Base-by-base conservation (phyloP, 768 basidiomycete species). In the Multifurca ochricompacta region DNA sequence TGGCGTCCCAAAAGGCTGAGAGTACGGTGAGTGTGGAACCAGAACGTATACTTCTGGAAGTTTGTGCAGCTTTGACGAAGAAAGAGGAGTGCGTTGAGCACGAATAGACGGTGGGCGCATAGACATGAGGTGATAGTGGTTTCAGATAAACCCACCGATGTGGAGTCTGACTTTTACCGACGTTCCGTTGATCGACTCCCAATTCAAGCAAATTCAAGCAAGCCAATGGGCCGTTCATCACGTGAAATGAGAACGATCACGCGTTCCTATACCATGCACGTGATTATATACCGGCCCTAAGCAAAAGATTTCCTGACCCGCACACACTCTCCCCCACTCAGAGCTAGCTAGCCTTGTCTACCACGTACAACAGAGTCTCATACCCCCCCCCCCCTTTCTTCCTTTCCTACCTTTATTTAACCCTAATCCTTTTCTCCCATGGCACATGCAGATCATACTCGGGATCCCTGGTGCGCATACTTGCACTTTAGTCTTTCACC, bases 361-460 rank as follows among this genome's bases (percentile, higher is more conserved):
- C n/a, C n/a, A n/a, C n/a, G n/a, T n/a, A 8, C 50, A 46, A 36
- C 39, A 23, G 45, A 49, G 35, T 25, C 25, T 25, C 36, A 40
- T 51, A 49, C 51, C 30, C 36, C n/a, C n/a, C n/a, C n/a, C n/a
- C n/a, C n/a, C n/a, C n/a, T n/a, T n/a, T 31, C 36, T 43, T 45
- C 43, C 44, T 48, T 61, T 58, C 45, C 40, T 27, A 51, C 36
- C 51, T 56, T 47, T 42, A 57, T 52, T 59, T 52, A 39, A 61
- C 45, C 39, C 19, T 28, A 25, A 10, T 32, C 14, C 51, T 23
- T 46, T 54, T 42, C 27, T 47, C 54, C 54, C 65, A 92, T 92
- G 91, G 80, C 91, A 32, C 83, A 86, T 71, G 87, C 89, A 65
- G 92, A 95, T 73, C 92, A 94, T 72, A 90, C 91, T 51, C 75